A percentile compares a stretch with the other conserved stretches of the same genome.
Evolutionary conservation across 306 rosid genomes (phyloP).

Genomic region (Fagus sylvatica): DNA sequence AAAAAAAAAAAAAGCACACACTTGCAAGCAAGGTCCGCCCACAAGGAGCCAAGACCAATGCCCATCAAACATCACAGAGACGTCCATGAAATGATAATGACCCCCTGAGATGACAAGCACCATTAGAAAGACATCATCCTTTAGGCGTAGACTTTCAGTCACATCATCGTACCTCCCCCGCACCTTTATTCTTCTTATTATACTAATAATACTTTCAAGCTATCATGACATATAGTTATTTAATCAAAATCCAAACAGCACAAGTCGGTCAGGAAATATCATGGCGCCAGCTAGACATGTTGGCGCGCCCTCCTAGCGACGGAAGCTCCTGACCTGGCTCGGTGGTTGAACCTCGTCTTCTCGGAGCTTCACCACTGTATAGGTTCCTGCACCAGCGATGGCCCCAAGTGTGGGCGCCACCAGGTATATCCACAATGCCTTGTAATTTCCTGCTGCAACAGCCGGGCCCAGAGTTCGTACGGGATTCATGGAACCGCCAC

Average conservation of each 20-base stretch:
- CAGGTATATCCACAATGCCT: conserved; percentile 67
- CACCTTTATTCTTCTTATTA: neutral
- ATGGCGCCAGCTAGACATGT: no score
- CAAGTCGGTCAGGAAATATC: neutral
- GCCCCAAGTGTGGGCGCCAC: conserved; percentile 90
- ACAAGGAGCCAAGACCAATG: neutral
- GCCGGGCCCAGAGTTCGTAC: conserved; percentile 98
- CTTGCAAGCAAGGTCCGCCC: neutral
- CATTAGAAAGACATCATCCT: neutral
- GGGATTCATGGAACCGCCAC: conserved; percentile 95
- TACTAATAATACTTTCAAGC: neutral
- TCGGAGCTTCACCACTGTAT: conserved; percentile 69
- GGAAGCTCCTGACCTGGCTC: conserved; percentile 71
- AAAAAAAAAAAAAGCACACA: no score
- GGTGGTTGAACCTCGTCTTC: conserved; percentile 42
- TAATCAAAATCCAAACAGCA: neutral
- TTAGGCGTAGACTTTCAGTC: neutral
- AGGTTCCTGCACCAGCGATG: conserved; percentile 69
- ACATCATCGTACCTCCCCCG: neutral
- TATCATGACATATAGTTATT: neutral
- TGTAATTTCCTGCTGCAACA: conserved; percentile 79
- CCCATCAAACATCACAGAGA: neutral
- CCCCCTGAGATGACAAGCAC: neutral
- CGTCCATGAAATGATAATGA: neutral
- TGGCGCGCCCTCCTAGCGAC: conserved; percentile 40